A percentile compares a stretch with the other conserved stretches of the same genome.
Conservation (phyloP, 139 green algal genomes). For the Ulvella scutata region DNA sequence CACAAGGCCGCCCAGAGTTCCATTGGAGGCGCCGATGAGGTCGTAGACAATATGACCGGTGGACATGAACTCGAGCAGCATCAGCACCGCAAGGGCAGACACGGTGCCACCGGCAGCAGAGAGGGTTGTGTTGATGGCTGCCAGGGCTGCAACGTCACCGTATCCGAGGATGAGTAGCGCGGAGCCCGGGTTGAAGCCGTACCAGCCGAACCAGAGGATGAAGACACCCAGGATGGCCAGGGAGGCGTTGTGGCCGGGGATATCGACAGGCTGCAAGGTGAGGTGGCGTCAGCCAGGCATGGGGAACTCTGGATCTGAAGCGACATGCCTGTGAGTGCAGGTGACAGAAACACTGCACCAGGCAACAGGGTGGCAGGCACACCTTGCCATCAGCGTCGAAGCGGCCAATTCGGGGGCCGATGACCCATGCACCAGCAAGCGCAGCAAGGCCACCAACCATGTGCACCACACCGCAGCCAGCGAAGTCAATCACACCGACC, state of each 20-base stretch:
- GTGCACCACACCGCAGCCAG: constrained; percentile 45
- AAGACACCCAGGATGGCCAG: constrained; percentile 37
- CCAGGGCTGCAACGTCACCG: constrained; percentile 3
- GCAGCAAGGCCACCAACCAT: constrained; percentile 64
- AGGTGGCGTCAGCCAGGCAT: too few species aligned
- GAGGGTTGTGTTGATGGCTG: constrained; percentile 49
- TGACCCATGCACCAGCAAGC: constrained; percentile 47
- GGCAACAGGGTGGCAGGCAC: too few species aligned
- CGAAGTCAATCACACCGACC: constrained; percentile 33
- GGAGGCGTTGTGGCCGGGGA: constrained; percentile 57
- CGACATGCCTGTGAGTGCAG: too few species aligned
- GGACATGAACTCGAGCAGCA: constrained; percentile 8
- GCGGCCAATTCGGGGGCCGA: constrained; percentile 73
- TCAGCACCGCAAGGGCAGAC: constrained; percentile 18
- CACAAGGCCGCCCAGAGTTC: constrained; percentile 42
- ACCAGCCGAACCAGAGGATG: constrained; percentile 55
- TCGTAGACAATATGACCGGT: constrained; percentile 37
- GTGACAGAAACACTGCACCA: too few species aligned
- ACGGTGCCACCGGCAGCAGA: constrained; percentile 22
- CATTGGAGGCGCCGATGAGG: constrained; percentile 59
- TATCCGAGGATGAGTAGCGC: constrained; percentile 23
- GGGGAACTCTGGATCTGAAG: too few species aligned
- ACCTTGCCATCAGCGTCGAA: constrained; percentile 52
- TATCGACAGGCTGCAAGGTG: constrained; percentile 31
- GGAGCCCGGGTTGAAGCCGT: constrained; percentile 42